Evolutionary conservation across 2,329 filamentous ascomycete genomes (phyloP).

Genomic region (Sphaerulina vaccinii): DNA sequence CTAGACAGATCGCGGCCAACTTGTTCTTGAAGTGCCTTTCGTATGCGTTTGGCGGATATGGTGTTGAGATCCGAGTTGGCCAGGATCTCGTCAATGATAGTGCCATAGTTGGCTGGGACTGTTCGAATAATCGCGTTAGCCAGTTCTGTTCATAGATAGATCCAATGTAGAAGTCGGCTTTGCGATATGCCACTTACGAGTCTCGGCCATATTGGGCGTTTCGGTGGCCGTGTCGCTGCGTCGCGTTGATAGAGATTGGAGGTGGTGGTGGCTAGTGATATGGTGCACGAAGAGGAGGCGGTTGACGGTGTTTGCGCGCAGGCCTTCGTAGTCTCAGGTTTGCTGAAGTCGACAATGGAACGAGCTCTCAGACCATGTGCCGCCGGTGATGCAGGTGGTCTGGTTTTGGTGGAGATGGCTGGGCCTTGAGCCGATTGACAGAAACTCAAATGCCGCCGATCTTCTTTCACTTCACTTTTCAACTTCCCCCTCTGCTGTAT

Average conservation of each 20-base stretch:
- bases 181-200: constrained; percentile 9
- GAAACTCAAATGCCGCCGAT: not conserved
- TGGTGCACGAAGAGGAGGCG: not conserved
- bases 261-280: not conserved
- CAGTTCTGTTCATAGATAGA: not conserved
- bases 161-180: not conserved
- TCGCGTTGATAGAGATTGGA: too few species aligned
- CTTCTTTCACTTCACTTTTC: not conserved
- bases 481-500: not conserved
- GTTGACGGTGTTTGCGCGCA: not conserved
- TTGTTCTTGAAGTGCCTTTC: constrained; percentile 60
- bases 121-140: constrained; percentile 1
- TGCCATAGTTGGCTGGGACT: constrained; percentile 45
- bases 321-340: not conserved
- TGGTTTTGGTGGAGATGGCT: not conserved
- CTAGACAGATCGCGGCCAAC: constrained; percentile 61
- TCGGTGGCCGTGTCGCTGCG: not conserved
- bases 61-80: constrained; percentile 61
- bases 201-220: constrained; percentile 9
- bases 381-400: not conserved
- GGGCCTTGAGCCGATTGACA: not conserved
- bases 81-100: constrained; percentile 64
- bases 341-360: not conserved
- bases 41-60: constrained; percentile 64
- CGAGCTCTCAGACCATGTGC: not conserved